Conservation (phyloP, 2,329 filamentous ascomycete species). For the Ophiostoma tasmaniense region DNA sequence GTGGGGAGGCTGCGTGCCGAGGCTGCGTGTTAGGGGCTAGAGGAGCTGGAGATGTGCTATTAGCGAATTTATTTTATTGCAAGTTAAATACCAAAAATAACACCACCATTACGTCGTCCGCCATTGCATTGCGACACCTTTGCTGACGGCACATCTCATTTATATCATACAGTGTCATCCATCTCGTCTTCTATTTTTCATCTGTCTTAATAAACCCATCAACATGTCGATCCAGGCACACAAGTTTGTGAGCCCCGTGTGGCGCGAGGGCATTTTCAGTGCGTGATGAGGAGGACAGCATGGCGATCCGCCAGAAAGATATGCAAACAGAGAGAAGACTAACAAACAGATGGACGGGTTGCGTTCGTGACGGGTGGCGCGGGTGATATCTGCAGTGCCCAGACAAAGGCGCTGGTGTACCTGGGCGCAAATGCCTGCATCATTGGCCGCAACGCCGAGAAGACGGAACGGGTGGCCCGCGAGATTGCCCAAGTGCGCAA, state of each 20-base stretch:
- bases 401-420: slow-evolving; percentile 83
- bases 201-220: neutral
- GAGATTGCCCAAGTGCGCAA: slow-evolving; percentile 72
- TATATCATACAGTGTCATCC: neutral
- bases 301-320: neutral
- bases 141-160: neutral
- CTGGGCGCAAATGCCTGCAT: slow-evolving; percentile 93
- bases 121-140: neutral
- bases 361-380: slow-evolving; percentile 93
- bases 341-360: slow-evolving; percentile 63
- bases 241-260: slow-evolving; percentile 72
- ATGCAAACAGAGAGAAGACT: neutral
- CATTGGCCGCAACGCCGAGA: slow-evolving; percentile 78
- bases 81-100: neutral
- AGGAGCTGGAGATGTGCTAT: neutral
- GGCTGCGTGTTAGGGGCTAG: neutral
- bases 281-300: slow-evolving; percentile 13
- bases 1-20: neutral
- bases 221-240: slow-evolving; percentile 30
- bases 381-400: slow-evolving; percentile 86
- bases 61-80: neutral
- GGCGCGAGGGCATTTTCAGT: slow-evolving; percentile 85
- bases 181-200: neutral
- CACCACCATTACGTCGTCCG: neutral
- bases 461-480: slow-evolving; percentile 71